Evolutionary conservation across 352 stramenopile genomes (phyloP).

Genomic region (Phytophthora constricta): DNA sequence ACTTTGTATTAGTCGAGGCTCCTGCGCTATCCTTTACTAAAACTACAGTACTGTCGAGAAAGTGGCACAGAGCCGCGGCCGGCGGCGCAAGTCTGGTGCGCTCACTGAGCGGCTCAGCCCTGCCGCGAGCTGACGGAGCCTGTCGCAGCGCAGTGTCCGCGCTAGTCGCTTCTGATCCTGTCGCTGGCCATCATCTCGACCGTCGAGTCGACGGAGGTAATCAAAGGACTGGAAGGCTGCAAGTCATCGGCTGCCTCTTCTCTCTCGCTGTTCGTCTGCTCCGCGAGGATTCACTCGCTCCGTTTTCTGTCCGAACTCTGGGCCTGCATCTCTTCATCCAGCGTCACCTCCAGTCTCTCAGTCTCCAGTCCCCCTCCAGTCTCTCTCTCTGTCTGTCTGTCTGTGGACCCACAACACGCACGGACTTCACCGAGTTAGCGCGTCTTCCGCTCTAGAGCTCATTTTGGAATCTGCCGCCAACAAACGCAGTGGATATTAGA

Average conservation of each 20-base stretch:
- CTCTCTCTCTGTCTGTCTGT: not conserved
- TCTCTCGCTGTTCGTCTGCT: conserved; percentile 3
- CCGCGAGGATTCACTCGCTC: not conserved
- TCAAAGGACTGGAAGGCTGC: too few relatives aligned
- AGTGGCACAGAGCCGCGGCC: too few relatives aligned
- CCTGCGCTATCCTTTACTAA: too few relatives aligned
- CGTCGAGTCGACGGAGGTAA: too few relatives aligned
- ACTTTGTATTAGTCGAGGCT: too few relatives aligned
- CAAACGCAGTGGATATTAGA: not conserved
- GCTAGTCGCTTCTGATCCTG: too few relatives aligned
- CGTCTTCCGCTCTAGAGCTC: conserved; percentile 4
- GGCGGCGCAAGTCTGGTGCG: too few relatives aligned
- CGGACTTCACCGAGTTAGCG: not conserved
- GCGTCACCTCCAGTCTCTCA: not conserved
- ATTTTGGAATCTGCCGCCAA: conserved; percentile 29
- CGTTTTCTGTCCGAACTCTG: not conserved
- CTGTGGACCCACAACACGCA: not conserved
- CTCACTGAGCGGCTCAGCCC: too few relatives aligned
- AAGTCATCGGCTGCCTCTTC: conserved; percentile 2
- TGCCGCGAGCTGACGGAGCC: too few relatives aligned
- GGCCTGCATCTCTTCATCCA: not conserved
- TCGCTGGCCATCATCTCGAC: too few relatives aligned
- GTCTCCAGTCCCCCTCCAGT: not conserved
- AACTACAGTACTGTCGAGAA: too few relatives aligned
- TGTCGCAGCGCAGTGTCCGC: too few relatives aligned